Conservation (phyloP, 2,329 filamentous ascomycete genomes). For the Hymenoscyphus repandus region DNA sequence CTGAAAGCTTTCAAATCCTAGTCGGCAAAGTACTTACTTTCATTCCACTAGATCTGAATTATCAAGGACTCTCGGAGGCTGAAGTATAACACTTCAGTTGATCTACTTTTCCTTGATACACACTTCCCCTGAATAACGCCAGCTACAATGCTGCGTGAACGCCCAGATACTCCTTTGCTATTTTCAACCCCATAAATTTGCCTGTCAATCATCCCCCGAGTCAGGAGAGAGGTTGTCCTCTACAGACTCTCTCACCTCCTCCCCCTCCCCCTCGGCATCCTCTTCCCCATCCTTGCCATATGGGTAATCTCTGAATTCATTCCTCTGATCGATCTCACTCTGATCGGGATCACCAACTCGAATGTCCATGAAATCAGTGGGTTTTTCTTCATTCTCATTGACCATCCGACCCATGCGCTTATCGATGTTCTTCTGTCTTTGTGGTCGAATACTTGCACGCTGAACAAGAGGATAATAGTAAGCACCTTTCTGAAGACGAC, state of each 20-base stretch:
- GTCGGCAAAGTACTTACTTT: too few species aligned
- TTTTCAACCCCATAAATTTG: too few species aligned
- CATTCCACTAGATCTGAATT: too few species aligned
- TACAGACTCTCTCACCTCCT: background rate
- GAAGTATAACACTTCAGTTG: too few species aligned
- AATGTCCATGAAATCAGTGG: constrained; percentile 48
- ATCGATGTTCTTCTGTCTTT: constrained; percentile 59
- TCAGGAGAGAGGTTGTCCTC: too few species aligned
- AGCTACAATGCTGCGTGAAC: too few species aligned
- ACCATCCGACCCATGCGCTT: constrained; percentile 30
- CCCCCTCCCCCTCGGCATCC: constrained; percentile 9
- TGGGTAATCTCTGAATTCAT: constrained; percentile 40
- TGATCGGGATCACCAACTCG: constrained; percentile 51
- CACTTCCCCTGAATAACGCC: too few species aligned
- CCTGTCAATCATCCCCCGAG: background rate
- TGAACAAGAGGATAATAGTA: constrained; percentile 68
- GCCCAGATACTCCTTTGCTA: too few species aligned
- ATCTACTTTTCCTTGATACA: too few species aligned
- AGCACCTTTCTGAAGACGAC: constrained; percentile 48
- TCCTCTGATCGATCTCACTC: constrained; percentile 46
- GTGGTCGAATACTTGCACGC: constrained; percentile 55
- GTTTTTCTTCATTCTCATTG: constrained; percentile 38
- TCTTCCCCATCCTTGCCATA: constrained; percentile 21
- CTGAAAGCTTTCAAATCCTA: too few species aligned
- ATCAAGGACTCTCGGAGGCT: too few species aligned